A percentile compares a stretch with the other conserved stretches of the same genome.
Evolutionary conservation across 2,329 filamentous ascomycete species (phyloP).

Genomic region (Colletotrichum spaethianum): DNA sequence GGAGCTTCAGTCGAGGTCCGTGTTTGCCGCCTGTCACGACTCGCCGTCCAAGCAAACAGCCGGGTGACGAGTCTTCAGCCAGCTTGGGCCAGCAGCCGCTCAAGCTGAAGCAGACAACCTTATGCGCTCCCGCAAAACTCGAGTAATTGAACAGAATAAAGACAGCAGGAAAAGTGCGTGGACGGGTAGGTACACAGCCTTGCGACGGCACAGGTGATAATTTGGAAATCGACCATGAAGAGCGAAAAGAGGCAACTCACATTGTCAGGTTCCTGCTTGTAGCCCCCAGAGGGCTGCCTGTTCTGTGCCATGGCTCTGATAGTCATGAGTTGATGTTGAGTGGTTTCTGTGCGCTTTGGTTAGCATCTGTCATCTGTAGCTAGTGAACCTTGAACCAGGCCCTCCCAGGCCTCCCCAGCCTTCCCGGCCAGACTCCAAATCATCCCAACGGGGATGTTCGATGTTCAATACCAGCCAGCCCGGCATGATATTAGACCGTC

Average conservation of each 20-base stretch:
- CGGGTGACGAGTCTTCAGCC: conserved; percentile 34
- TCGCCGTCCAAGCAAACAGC: conserved; percentile 33
- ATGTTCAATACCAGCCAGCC: conserved; percentile 22
- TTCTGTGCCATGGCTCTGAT: conserved; percentile 44
- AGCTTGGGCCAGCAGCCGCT: conserved; percentile 14
- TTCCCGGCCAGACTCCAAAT: conserved; percentile 14
- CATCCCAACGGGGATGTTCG: conserved; percentile 40
- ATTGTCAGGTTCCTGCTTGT: conserved; percentile 50
- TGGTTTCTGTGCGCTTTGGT: conserved; percentile 38
- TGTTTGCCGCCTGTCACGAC: conserved; percentile 42
- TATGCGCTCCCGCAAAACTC: conserved; percentile 21
- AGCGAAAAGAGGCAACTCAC: conserved; percentile 46
- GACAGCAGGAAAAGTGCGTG: neutral
- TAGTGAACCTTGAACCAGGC: conserved; percentile 41
- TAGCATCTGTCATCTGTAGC: conserved; percentile 43
- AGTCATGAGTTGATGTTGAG: conserved; percentile 42
- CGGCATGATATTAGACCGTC: conserved; percentile 25
- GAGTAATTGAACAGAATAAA: conserved; percentile 19
- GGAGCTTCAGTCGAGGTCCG: conserved; percentile 32
- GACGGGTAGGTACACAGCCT: conserved; percentile 3
- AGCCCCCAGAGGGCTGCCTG: conserved; percentile 42
- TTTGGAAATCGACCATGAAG: conserved; percentile 1
- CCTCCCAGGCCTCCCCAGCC: conserved; percentile 17
- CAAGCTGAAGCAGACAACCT: conserved; percentile 35
- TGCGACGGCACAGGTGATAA: conserved; percentile 10